Percentiles rank a stretch among this genome's conserved stretches.
Evolutionary conservation across 345 rosid species (phyloP).

Genomic region (Citrus medica): DNA sequence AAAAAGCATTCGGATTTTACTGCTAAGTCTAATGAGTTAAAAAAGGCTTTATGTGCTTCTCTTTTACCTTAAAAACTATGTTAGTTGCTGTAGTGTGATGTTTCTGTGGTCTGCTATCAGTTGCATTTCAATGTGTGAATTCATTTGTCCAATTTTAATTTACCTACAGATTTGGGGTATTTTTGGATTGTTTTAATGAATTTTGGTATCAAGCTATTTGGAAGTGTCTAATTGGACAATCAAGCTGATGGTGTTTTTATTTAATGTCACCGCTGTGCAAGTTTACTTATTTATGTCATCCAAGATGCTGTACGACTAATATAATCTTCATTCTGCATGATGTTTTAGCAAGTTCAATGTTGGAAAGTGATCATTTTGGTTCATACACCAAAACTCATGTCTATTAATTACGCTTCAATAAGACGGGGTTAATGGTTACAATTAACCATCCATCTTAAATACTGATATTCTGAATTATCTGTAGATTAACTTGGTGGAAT

Average conservation of each 20-base stretch:
- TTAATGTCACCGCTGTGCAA: background rate
- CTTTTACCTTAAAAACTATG: background rate
- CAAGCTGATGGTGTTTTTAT: background rate
- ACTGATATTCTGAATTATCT: background rate
- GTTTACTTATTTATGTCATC: background rate
- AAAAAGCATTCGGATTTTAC: background rate
- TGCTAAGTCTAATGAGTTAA: background rate
- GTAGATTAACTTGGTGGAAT: background rate
- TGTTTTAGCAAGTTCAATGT: background rate
- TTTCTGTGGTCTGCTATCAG: background rate
- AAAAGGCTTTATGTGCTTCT: background rate
- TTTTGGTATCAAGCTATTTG: background rate
- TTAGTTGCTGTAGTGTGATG: background rate
- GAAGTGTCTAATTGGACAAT: background rate
- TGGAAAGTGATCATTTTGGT: background rate
- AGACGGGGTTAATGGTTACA: background rate
- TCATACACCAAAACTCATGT: background rate
- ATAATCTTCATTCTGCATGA: background rate
- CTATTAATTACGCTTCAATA: background rate
- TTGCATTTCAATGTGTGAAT: background rate
- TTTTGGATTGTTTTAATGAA: background rate
- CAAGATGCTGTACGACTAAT: background rate
- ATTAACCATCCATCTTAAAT: background rate
- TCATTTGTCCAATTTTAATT: background rate
- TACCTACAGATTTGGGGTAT: background rate